Base-by-base conservation (phyloP, 2,329 filamentous ascomycete species). In the Alternaria tenuissima region DNA sequence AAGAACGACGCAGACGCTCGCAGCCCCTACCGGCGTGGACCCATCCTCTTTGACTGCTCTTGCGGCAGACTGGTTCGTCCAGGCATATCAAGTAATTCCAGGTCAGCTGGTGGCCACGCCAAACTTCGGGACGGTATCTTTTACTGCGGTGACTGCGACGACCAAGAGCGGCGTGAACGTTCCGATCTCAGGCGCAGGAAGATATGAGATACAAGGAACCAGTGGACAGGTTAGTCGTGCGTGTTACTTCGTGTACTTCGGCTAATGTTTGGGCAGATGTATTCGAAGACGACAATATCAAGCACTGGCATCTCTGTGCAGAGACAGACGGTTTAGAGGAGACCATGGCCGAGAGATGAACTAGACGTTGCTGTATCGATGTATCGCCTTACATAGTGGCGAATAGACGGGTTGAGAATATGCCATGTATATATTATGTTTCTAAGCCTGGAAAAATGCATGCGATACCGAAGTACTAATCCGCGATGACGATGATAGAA, bases 161-260 rank as follows among this genome's bases (percentile, higher is more conserved):
- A 64, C 63, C 4, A 59, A 65, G 55, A 65, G 64, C 38, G 68
- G 70, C 4, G 56, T 52, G 34, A 52, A 39, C 9, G 68, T 73
- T 4, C 62, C 57, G 2, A 42, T 65, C 5, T 65, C 68, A 4
- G 59, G 63, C 20, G 70, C 70, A 22, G 70, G 69, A 3, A 52
- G 51, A 22, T 72, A 65, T 46, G 69, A 72, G 57, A 66, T 73
- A 12, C 69, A 72, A 41, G 70, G 70, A 14, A 72, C 66, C 26
- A 69, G 64, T 20, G 69, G 69, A 47, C 69, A 69, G 65, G 65
- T 68, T 18, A 60, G 52, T 54, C 16, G 6, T 32, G 16, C 8
- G 41, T 36, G 14, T 36, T 4, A n/a, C 24, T 12, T 42, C 7
- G 14, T 5, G 22, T 16, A n/a, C 7, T 7, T 26, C 18, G 42